These are phyloP conservation scores for Malassezia pachydermatis DNA, from an alignment of 1,284 basidiomycete genomes.

Conservation along the genomic window DNA sequence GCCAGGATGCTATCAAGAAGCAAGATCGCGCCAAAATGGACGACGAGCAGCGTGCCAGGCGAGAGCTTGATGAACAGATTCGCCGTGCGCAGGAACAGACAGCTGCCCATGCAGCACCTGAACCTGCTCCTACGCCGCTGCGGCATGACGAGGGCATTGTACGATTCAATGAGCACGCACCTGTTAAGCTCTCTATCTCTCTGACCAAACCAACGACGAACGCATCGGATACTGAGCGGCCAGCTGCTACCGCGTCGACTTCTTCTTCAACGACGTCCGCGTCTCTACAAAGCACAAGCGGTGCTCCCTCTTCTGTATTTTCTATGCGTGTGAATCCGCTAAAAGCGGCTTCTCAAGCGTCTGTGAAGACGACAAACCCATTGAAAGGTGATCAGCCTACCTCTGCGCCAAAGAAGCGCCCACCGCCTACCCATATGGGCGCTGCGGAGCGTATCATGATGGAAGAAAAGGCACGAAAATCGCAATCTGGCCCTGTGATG, in stretches of 20 bases:
- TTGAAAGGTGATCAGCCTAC: background rate
- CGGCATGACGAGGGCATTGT: background rate
- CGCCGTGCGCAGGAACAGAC: conserved; percentile 58
- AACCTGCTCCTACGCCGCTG: background rate
- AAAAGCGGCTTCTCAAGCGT: conserved; percentile 10
- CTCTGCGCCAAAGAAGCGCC: background rate
- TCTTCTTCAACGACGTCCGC: background rate
- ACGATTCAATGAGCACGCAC: background rate
- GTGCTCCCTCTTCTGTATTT: background rate
- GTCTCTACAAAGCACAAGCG: background rate
- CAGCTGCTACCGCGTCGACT: background rate
- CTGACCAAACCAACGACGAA: background rate
- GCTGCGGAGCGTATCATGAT: conserved; percentile 42
- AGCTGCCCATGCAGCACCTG: background rate
- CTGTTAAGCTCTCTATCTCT: conserved; percentile 4
- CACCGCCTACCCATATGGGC: conserved; percentile 25
- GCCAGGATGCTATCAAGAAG: conserved; percentile 81
- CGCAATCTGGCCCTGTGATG: conserved; percentile 25
- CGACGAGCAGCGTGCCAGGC: conserved; percentile 85
- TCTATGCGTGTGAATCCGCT: conserved; percentile 14
- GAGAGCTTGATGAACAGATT: conserved; percentile 85
- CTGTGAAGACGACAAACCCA: background rate
- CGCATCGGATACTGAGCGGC: background rate
- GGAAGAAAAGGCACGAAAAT: conserved; percentile 27
- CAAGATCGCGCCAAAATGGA: conserved; percentile 82